A percentile compares a stretch with the other conserved stretches of the same genome.
Evolutionary conservation across 2,329 filamentous ascomycete species (phyloP).

Genomic region (Ophiostoma ips): DNA sequence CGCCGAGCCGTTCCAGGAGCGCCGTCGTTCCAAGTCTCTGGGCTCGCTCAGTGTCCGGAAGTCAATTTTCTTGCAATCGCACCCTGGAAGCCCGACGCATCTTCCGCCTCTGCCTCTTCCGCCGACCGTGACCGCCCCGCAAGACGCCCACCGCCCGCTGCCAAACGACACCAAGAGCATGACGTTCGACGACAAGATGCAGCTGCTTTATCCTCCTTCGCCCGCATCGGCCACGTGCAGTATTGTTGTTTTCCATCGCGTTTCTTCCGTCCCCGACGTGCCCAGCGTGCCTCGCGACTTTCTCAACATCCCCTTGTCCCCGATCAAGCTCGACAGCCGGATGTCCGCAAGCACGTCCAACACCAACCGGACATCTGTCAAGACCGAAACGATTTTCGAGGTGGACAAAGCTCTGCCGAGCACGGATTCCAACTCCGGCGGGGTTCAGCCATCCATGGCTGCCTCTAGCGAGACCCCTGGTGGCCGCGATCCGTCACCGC

Average conservation of each 20-base stretch:
- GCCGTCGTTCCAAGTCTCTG: slow-evolving; percentile 36
- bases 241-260: slow-evolving; percentile 19
- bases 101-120: slow-evolving; percentile 43
- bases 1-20: slow-evolving; percentile 27
- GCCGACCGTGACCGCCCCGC: slow-evolving; percentile 27
- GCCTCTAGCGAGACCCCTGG: slow-evolving; percentile 5
- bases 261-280: slow-evolving; percentile 29
- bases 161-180: slow-evolving; percentile 43
- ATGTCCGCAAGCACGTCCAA: slow-evolving; percentile 21
- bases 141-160: slow-evolving; percentile 22
- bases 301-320: slow-evolving; percentile 13
- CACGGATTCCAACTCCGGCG: neutral
- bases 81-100: slow-evolving; percentile 31
- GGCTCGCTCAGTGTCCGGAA: slow-evolving; percentile 31
- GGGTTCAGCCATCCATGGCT: slow-evolving; percentile 10
- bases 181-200: slow-evolving; percentile 45
- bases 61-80: slow-evolving; percentile 28
- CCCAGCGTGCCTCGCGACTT: slow-evolving; percentile 25
- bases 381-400: slow-evolving; percentile 28
- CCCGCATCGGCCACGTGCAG: slow-evolving; percentile 14
- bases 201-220: slow-evolving; percentile 32
- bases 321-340: slow-evolving; percentile 13
- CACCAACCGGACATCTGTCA: slow-evolving; percentile 24
- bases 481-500: slow-evolving; percentile 30
- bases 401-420: slow-evolving; percentile 15